These are phyloP conservation scores for Roridomyces roridus DNA, from an alignment of 768 basidiomycete genomes.

Conservation along the genomic window DNA sequence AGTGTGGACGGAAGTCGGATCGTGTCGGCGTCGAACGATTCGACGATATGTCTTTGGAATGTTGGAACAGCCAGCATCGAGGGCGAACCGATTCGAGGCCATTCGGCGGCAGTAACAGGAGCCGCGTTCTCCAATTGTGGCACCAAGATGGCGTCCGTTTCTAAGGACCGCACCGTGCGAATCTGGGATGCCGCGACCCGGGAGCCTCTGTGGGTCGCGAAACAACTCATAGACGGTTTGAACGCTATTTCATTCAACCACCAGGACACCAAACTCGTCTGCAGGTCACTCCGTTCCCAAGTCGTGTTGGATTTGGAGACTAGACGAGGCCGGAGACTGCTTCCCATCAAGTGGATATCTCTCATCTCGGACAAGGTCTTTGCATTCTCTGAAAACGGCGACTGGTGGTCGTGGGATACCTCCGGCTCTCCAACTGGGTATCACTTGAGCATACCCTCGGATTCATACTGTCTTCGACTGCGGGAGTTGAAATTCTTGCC, in stretches of 20 bases:
- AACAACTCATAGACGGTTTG: too few relatives aligned
- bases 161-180: background rate
- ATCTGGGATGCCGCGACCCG: background rate
- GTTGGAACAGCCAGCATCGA: background rate
- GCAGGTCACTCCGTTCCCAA: too few relatives aligned
- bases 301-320: too few relatives aligned
- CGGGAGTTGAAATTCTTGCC: too few relatives aligned
- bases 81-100: background rate
- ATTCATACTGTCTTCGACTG: background rate
- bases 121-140: background rate
- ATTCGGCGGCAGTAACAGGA: background rate
- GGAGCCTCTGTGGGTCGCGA: too few relatives aligned
- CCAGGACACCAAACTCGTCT: background rate
- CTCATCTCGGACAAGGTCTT: too few relatives aligned
- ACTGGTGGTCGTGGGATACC: background rate
- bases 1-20: too few relatives aligned
- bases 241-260: background rate
- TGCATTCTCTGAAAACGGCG: background rate
- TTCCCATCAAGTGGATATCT: too few relatives aligned
- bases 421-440: background rate
- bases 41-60: background rate
- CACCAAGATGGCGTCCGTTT: background rate
- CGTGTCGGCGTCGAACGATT: too few relatives aligned
- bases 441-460: background rate
- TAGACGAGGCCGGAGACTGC: too few relatives aligned